A percentile compares a stretch with the other conserved stretches of the same genome.
Conservation (phyloP, 2,329 filamentous ascomycete species). For the Capronia americana region DNA sequence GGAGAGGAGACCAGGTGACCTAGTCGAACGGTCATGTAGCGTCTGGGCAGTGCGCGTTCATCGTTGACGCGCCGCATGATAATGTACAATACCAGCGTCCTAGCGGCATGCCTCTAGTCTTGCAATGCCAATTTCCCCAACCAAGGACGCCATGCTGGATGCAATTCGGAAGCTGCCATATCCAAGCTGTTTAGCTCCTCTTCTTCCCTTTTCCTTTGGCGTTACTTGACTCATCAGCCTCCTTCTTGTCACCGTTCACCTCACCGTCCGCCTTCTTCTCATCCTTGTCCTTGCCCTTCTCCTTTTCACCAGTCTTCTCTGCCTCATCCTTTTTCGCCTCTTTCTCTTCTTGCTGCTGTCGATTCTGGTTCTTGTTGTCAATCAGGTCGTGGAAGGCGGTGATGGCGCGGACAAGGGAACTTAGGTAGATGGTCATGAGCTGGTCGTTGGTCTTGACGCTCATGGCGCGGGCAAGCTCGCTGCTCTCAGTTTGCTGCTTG, state of each 20-base stretch:
- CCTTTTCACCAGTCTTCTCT: constrained; percentile 66
- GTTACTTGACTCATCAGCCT: constrained; percentile 64
- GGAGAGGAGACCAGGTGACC: background rate
- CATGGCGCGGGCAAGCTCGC: constrained; percentile 93
- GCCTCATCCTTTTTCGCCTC: constrained; percentile 77
- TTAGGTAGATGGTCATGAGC: constrained; percentile 97
- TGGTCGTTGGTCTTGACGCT: constrained; percentile 99
- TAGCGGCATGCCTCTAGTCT: background rate
- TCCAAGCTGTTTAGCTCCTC: constrained; percentile 47
- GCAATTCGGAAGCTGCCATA: background rate
- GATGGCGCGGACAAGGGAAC: constrained; percentile 94
- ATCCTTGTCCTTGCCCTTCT: constrained; percentile 63
- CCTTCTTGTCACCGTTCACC: constrained; percentile 60
- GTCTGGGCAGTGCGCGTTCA: background rate
- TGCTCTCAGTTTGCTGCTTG: constrained; percentile 67
- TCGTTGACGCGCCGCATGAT: background rate
- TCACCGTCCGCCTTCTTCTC: constrained; percentile 61
- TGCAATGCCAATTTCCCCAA: constrained; percentile 2
- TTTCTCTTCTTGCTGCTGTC: constrained; percentile 95
- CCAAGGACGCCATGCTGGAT: constrained; percentile 33
- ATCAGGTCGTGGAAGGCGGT: constrained; percentile 99
- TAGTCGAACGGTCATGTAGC: background rate
- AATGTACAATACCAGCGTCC: constrained; percentile 7
- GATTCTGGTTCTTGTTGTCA: constrained; percentile 99
- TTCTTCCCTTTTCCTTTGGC: constrained; percentile 60